Conservation (phyloP, 805 yeast species). For the Candida saitoana region DNA sequence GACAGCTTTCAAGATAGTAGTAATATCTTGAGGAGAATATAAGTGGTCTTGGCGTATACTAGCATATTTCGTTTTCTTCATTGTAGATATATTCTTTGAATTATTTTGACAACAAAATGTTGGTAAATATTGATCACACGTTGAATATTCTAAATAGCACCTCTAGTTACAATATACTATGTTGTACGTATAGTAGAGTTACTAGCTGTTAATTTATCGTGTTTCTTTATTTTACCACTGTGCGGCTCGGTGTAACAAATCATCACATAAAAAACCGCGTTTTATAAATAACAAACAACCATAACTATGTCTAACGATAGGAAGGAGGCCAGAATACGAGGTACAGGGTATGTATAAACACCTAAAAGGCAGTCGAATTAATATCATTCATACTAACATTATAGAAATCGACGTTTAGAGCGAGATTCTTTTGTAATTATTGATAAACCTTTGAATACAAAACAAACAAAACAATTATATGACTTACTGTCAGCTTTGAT, state of each 20-base stretch:
- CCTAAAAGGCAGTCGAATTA: neutral
- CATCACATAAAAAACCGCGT: neutral
- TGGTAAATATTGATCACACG: too few relatives aligned
- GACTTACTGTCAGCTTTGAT: constrained; percentile 22
- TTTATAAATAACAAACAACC: neutral
- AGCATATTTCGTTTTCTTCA: too few relatives aligned
- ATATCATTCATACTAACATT: neutral
- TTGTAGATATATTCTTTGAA: too few relatives aligned
- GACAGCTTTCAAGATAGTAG: too few relatives aligned
- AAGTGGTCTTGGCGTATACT: too few relatives aligned
- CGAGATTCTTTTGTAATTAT: constrained; percentile 2
- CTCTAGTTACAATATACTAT: too few relatives aligned
- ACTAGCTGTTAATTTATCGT: too few relatives aligned
- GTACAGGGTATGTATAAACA: constrained; percentile 37
- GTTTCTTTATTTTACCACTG: too few relatives aligned
- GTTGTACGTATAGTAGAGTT: too few relatives aligned
- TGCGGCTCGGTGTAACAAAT: neutral
- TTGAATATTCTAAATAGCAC: too few relatives aligned
- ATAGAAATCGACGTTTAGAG: constrained; percentile 2
- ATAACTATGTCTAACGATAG: neutral
- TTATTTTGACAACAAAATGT: too few relatives aligned
- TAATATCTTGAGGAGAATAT: too few relatives aligned
- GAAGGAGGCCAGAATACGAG: constrained; percentile 33
- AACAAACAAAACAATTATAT: neutral
- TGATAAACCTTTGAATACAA: constrained; percentile 2